Base-by-base conservation (phyloP, 352 stramenopile genomes). In the Aphanomyces stellatus region DNA sequence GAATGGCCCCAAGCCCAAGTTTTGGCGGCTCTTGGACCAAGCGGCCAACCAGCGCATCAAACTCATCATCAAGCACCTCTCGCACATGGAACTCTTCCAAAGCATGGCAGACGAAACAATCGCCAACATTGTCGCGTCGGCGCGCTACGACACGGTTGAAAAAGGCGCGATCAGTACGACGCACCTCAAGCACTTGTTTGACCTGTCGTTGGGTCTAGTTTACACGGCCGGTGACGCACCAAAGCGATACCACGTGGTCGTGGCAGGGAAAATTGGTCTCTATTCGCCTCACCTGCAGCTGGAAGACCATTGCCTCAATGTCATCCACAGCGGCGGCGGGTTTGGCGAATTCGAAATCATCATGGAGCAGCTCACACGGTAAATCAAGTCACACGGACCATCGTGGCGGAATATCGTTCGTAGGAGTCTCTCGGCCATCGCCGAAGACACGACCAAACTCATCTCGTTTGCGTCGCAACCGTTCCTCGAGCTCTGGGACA, bases 301-400 rank as follows among this genome's bases (percentile, higher is more conserved):
- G 8, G 41, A 67, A 49, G 34, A 67, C 41, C 17, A 42, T 8
- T 37, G 34, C 51, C 33, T 67, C 25, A 53, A 67, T n/a, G 34
- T 48, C 0, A 24, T 57, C 13, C 8, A 49, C 19, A 6, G 19
- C 30, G 28, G 60, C 27, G 27, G 46, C 15, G 42, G 60, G 7
- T 67, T 67, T 67, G 60, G 60, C 43, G 60, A 67, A 22, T 67
- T 67, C 57, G 60, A 67, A 67, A 67, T 67, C 24, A 17, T 67
- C 13, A 67, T 40, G 11, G 33, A 48, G n/a, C 60, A 67, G 46
- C 51, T 59, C 34, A 57, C 60, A 46, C 40, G 60, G 60, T 67
- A 53, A 28, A 13, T 30, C 34, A n/a, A 53, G 10, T 2, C 4
- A 13, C 19, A 22, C 57, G 4, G 10, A 19, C 15, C 15, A 19